Evolutionary conservation across 345 rosid species (phyloP).

Genomic region (Brassica napus): DNA sequence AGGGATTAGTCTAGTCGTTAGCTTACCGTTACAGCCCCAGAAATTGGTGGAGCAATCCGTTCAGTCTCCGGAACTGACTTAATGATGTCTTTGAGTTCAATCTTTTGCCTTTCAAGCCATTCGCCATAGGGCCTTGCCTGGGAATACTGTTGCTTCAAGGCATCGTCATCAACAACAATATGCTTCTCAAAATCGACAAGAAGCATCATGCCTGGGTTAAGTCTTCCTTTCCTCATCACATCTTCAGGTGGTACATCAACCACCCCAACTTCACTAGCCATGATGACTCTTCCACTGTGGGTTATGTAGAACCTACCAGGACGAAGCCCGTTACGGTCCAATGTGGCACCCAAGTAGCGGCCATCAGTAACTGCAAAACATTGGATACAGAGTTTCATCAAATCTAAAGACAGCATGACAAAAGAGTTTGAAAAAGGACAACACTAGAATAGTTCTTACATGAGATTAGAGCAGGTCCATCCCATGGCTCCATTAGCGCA

Average conservation of each 20-base stretch:
- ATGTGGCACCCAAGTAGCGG: conserved; percentile 94
- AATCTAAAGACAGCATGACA: background rate
- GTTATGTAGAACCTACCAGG: conserved; percentile 96
- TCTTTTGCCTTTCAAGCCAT: conserved; percentile 89
- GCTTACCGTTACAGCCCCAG: conserved; percentile 72
- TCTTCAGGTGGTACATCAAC: conserved; percentile 94
- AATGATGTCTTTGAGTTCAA: conserved; percentile 74
- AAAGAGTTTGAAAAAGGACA: background rate
- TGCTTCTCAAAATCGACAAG: conserved; percentile 97
- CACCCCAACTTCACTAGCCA: conserved; percentile 99
- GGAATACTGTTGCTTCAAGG: conserved; percentile 93
- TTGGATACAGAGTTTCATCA: conserved; percentile 9
- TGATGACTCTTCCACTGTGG: conserved; percentile 84
- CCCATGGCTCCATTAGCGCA: conserved; percentile 99
- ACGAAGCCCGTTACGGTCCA: conserved; percentile 98
- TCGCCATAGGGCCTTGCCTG: conserved; percentile 86
- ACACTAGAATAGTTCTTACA: conserved; percentile 50
- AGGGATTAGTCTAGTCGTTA: background rate
- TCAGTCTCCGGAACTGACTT: conserved; percentile 67
- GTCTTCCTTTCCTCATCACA: conserved; percentile 93
- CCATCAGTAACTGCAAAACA: conserved; percentile 90
- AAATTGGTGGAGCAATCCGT: conserved; percentile 56
- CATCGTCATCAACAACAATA: conserved; percentile 91
- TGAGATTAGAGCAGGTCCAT: conserved; percentile 99
- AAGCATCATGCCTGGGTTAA: conserved; percentile 99